These are phyloP conservation scores for Fermentozyma sake DNA, from an alignment of 1,139 yeast genomes.

Conservation along the genomic window DNA sequence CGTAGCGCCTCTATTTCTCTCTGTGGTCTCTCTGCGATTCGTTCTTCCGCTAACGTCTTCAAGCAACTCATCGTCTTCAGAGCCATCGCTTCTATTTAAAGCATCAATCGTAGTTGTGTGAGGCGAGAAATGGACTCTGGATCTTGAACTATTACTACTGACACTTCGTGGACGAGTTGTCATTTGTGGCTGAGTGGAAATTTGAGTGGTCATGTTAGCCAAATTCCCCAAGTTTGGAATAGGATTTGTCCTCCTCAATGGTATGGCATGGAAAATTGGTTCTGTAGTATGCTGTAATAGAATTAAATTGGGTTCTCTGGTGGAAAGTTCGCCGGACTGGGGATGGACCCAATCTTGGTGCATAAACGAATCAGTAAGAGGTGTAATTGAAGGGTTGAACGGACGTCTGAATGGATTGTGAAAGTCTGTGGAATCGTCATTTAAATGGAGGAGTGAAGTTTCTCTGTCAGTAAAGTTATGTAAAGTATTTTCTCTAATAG, in stretches of 20 bases:
- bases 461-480: conserved; percentile 12
- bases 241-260: background rate
- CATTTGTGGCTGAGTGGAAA: no score
- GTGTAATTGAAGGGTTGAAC: conserved; percentile 34
- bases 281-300: conserved; percentile 4
- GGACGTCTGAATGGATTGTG: conserved; percentile 34
- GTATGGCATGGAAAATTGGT: conserved; percentile 1
- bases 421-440: conserved; percentile 34
- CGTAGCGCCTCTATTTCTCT: no score
- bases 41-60: no score
- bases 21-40: no score
- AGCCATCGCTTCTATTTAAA: no score
- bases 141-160: conserved; percentile 1
- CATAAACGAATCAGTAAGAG: conserved; percentile 38
- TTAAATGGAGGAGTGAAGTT: conserved; percentile 21
- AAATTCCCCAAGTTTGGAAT: no score
- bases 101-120: conserved; percentile 11
- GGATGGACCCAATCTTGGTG: conserved; percentile 37
- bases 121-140: conserved; percentile 10
- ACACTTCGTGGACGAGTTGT: conserved; percentile 1
- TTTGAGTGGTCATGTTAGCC: no score
- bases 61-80: no score
- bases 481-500: no score
- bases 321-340: conserved; percentile 3
- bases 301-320: conserved; percentile 12